Base-by-base conservation (phyloP, 169 alveolate genomes). In the Eimeria praecox region DNA sequence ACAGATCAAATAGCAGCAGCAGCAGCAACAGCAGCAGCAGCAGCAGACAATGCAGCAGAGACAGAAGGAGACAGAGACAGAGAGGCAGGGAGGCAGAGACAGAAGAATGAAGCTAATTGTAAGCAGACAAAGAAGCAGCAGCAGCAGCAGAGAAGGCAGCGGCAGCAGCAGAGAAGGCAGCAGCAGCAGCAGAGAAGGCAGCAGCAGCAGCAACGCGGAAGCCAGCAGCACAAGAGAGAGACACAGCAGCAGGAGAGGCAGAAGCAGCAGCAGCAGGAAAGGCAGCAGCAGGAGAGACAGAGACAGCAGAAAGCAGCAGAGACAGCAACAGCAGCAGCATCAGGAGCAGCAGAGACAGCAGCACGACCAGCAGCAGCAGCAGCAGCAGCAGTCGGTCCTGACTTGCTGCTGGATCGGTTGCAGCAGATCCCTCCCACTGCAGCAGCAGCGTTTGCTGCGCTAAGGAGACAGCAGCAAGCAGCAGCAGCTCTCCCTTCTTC, bases 81-180 rank as follows among this genome's bases (percentile, higher is more conserved):
- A n/a, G n/a, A n/a, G n/a, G n/a, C n/a, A n/a, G n/a, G n/a, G n/a
- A n/a, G n/a, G n/a, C n/a, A n/a, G n/a, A n/a, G n/a, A n/a, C n/a
- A n/a, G n/a, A n/a, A n/a, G n/a, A n/a, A n/a, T n/a, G n/a, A n/a
- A n/a, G n/a, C n/a, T n/a, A n/a, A n/a, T n/a, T n/a, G n/a, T n/a
- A n/a, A n/a, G n/a, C n/a, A n/a, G n/a, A n/a, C n/a, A n/a, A n/a
- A n/a, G n/a, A n/a, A n/a, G 77, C 92, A 27, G 82, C 77, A 59
- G 80, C 92, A 86, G 82, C 92, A 52, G 92, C 92, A 59, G 78
- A n/a, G 35, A 59, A 54, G 42, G 77, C 92, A 27, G 82, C 77
- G 35, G 80, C 92, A 86, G 82, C 92, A 52, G 92, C 92, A 59
- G 78, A n/a, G 35, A 59, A 54, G 42, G 66, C 71, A 69, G 80